phyloP scores from a whole-genome alignment of 1,284 basidiomycete species.

The Fomitopsis palustris region DNA sequence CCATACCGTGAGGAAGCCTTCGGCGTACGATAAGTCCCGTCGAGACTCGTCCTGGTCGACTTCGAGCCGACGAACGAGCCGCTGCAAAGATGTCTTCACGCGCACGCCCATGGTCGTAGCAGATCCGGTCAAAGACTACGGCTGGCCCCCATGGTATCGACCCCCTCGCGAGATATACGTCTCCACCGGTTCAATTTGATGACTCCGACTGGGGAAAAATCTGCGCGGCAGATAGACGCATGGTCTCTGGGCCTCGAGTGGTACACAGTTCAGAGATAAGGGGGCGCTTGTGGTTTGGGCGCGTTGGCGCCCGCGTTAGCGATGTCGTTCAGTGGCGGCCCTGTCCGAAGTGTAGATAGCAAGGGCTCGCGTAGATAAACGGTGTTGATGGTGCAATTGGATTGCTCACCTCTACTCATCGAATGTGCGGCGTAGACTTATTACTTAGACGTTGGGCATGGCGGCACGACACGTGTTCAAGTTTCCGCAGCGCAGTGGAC shows the following conservation, averaged over 20 bases:
- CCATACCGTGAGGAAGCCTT: constrained; percentile 25
- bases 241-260: background rate
- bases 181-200: background rate
- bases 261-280: background rate
- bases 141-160: background rate
- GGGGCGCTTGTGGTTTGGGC: background rate
- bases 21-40: constrained; percentile 19
- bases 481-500: too few species aligned
- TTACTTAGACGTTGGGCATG: too few species aligned
- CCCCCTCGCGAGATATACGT: background rate
- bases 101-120: background rate
- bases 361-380: background rate
- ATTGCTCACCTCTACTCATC: too few species aligned
- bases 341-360: too few species aligned
- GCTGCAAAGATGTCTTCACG: background rate
- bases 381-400: too few species aligned
- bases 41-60: constrained; percentile 1
- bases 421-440: too few species aligned
- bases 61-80: background rate
- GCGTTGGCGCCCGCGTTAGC: background rate
- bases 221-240: background rate
- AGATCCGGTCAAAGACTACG: background rate
- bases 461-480: too few species aligned
- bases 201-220: background rate
- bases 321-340: background rate